Percentiles rank a stretch among this genome's conserved stretches.
Conservation (phyloP, 2,329 filamentous ascomycete genomes). For the Fusarium circinatum region DNA sequence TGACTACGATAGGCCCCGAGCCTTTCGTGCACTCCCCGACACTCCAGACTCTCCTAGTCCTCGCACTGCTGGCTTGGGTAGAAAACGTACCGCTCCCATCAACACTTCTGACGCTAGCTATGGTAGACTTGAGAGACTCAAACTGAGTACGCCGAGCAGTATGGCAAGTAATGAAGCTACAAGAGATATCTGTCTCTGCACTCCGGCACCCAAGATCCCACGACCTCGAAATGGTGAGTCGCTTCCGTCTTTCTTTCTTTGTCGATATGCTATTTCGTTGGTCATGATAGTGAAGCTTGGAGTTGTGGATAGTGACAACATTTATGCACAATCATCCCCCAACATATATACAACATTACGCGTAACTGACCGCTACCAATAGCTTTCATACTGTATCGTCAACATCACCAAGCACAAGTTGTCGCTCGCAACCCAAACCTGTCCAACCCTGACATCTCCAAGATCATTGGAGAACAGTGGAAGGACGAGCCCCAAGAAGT, state of each 20-base stretch:
- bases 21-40: slow-evolving; percentile 31
- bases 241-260: slow-evolving; percentile 27
- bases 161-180: slow-evolving; percentile 46
- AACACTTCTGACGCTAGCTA: slow-evolving; percentile 57
- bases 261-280: neutral
- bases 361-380: slow-evolving; percentile 45
- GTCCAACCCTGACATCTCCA: slow-evolving; percentile 95
- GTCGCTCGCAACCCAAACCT: slow-evolving; percentile 86
- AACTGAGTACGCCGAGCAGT: slow-evolving; percentile 43
- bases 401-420: slow-evolving; percentile 87
- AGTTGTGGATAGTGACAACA: slow-evolving; percentile 10
- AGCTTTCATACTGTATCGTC: slow-evolving; percentile 98
- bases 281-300: neutral
- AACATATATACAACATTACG: neutral
- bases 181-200: slow-evolving; percentile 65
- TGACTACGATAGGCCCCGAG: slow-evolving; percentile 35
- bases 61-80: slow-evolving; percentile 39
- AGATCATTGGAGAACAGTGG: slow-evolving; percentile 97
- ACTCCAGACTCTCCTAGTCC: slow-evolving; percentile 43
- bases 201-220: slow-evolving; percentile 66
- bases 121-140: slow-evolving; percentile 46
- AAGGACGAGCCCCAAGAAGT: slow-evolving; percentile 76
- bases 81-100: slow-evolving; percentile 60
- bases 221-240: slow-evolving; percentile 68
- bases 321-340: neutral